Evolutionary conservation across 257 asterid species (phyloP), one percentile per base, ranked within the genome.

Genomic region (Solanum peruvianum): DNA sequence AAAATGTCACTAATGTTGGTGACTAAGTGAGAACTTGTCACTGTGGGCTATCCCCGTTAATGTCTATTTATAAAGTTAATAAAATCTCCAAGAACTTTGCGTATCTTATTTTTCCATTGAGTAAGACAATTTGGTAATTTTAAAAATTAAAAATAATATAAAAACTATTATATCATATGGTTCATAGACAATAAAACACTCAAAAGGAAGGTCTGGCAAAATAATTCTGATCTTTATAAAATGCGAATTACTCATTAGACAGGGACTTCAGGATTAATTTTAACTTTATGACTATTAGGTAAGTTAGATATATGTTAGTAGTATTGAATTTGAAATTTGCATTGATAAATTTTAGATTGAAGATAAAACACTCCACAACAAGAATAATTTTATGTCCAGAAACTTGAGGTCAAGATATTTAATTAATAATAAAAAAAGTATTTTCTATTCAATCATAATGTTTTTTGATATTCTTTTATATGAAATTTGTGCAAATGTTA

Each of bases 261-360:
- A 70, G 13, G 25, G 44, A 70, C 16, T 66, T 66, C 7, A 13
- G 9, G 69, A 23, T 60, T 20, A 20, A 58, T 58, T 3, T 58
- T 58, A 58, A 58, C 12, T 8, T 58, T 5, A 58, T 18, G 25
- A 18, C 3, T 18, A 18, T 56, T 3, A 56, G 11, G 25, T 21
- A 58, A 58, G n/a, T 58, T 0, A 0, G 12, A 20, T 58, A 58
- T 58, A 58, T 1, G 5, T 58, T 20, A 58, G 2, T 11, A 5
- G 1, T 5, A 66, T 66, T 25, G 4, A 66, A 0, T 12, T 6
- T 12, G 4, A 60, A 66, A 25, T 5, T 12, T 25, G 12, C 0
- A 7, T 11, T 0, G 2, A 60, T 2, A 60, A 60, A 2, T 23
- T 23, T 4, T 29, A 8, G 0, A 4, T 21, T 0, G 2, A 23